These are phyloP conservation scores for Cyberlindnera galapagoensis DNA, from an alignment of 805 yeast genomes.

Conservation along the genomic window DNA sequence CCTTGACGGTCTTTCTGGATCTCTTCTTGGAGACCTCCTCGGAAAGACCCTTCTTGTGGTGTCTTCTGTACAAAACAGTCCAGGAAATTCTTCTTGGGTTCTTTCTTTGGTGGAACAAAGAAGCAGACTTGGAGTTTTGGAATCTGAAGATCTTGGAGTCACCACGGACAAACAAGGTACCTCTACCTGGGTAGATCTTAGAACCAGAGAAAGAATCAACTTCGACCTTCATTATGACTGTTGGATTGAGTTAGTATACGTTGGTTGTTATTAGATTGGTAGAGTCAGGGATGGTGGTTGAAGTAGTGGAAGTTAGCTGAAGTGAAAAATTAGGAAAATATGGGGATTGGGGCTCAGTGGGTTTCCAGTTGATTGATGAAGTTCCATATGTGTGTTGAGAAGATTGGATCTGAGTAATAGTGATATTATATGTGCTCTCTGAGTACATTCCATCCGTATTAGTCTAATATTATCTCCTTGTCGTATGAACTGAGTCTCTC, in stretches of 20 bases:
- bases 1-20: slow-evolving; percentile 94
- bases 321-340: no score
- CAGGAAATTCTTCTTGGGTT: slow-evolving; percentile 99
- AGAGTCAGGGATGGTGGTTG: no score
- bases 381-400: no score
- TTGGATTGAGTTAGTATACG: slow-evolving; percentile 15
- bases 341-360: no score
- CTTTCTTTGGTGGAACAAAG: slow-evolving; percentile 99
- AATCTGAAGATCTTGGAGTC: slow-evolving; percentile 99
- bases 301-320: no score
- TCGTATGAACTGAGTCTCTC: no score
- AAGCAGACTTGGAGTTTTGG: slow-evolving; percentile 95
- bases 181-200: slow-evolving; percentile 99
- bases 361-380: no score
- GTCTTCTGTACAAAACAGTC: slow-evolving; percentile 99
- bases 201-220: slow-evolving; percentile 99
- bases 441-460: no score
- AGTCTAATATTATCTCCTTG: no score
- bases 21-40: slow-evolving; percentile 98
- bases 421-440: no score
- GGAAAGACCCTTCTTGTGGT: slow-evolving; percentile 99
- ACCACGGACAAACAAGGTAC: slow-evolving; percentile 98
- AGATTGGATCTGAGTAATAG: no score
- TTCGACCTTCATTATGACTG: slow-evolving; percentile 90
- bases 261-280: background rate